These are phyloP conservation scores for Kuraishia molischiana DNA, from an alignment of 805 yeast species.

Conservation along the genomic window DNA sequence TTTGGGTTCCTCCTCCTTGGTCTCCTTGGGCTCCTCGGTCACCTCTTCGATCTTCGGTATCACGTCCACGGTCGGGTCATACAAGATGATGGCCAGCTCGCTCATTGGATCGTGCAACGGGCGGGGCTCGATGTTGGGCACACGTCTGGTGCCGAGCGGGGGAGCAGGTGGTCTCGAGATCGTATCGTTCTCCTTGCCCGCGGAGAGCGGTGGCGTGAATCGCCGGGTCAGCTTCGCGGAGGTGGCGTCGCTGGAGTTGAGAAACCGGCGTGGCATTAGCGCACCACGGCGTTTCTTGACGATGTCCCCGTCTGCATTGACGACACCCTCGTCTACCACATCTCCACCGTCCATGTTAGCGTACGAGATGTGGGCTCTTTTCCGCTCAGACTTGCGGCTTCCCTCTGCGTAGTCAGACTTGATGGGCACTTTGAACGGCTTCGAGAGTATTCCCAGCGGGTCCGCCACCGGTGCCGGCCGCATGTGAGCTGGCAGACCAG, in stretches of 20 bases:
- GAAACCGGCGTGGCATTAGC: slow-evolving; percentile 42
- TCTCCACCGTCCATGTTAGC: slow-evolving; percentile 29
- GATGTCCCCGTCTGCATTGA: slow-evolving; percentile 18
- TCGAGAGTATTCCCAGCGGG: slow-evolving; percentile 40
- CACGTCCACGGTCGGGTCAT: slow-evolving; percentile 88
- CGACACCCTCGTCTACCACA: slow-evolving; percentile 17
- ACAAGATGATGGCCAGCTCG: slow-evolving; percentile 88
- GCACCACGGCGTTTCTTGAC: slow-evolving; percentile 43
- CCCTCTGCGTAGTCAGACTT: slow-evolving; percentile 11
- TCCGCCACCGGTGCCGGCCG: slow-evolving; percentile 45
- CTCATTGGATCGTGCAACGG: slow-evolving; percentile 93
- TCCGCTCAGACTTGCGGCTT: slow-evolving; percentile 14
- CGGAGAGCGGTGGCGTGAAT: slow-evolving; percentile 56
- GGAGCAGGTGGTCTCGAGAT: slow-evolving; percentile 47
- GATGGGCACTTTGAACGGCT: slow-evolving; percentile 66
- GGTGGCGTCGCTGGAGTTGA: slow-evolving; percentile 26
- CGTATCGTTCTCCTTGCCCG: slow-evolving; percentile 22
- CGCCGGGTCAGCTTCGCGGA: slow-evolving; percentile 33
- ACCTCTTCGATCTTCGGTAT: slow-evolving; percentile 18
- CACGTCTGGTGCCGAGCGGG: slow-evolving; percentile 74
- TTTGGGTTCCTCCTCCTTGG: slow-evolving; percentile 15
- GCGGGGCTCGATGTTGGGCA: slow-evolving; percentile 65
- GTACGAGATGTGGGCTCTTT: slow-evolving; percentile 28
- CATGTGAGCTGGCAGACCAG: slow-evolving; percentile 48
- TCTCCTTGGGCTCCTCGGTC: slow-evolving; percentile 7